Percentiles rank a stretch among this genome's conserved stretches.
These are phyloP conservation scores for Penicillium diatomitis DNA, from an alignment of 495 filamentous ascomycete genomes.

Conservation along the genomic window DNA sequence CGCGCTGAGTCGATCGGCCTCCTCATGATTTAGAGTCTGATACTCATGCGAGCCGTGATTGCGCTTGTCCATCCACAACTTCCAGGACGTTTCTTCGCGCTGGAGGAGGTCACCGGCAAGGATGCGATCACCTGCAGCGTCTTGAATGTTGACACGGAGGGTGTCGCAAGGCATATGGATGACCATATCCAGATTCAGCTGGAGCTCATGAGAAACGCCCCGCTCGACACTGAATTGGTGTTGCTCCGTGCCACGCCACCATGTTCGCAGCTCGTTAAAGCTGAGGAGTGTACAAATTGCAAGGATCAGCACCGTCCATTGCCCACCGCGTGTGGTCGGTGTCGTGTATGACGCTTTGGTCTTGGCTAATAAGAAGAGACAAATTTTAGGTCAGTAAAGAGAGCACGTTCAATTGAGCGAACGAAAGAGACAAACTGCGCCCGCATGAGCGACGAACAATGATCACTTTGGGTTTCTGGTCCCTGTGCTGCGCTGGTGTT, in stretches of 20 bases:
- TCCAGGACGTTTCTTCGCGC: conserved; percentile 71
- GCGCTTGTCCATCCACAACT: conserved; percentile 69
- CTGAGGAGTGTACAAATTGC: conserved; percentile 62
- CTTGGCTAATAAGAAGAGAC: conserved; percentile 58
- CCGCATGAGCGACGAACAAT: no score
- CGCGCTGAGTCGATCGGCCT: conserved; percentile 26
- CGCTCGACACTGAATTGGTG: conserved; percentile 95
- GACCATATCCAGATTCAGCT: conserved; percentile 93
- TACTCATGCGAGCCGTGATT: conserved; percentile 53
- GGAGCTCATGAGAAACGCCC: conserved; percentile 73
- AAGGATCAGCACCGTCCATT: conserved; percentile 83
- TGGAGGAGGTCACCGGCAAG: conserved; percentile 67
- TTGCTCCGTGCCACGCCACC: conserved; percentile 72
- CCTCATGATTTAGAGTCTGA: conserved; percentile 40
- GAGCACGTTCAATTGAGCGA: no score
- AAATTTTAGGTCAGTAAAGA: neutral
- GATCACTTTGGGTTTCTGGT: neutral
- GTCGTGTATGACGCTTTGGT: conserved; percentile 87
- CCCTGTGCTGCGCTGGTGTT: neutral
- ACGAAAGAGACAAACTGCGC: no score
- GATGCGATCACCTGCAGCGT: conserved; percentile 85
- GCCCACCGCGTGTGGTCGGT: conserved; percentile 71
- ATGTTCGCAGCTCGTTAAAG: conserved; percentile 66
- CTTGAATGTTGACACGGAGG: conserved; percentile 94
- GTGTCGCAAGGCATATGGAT: conserved; percentile 83